Base-by-base conservation (phyloP, 2,329 filamentous ascomycete species). In the Aspergillus thermomutatus region DNA sequence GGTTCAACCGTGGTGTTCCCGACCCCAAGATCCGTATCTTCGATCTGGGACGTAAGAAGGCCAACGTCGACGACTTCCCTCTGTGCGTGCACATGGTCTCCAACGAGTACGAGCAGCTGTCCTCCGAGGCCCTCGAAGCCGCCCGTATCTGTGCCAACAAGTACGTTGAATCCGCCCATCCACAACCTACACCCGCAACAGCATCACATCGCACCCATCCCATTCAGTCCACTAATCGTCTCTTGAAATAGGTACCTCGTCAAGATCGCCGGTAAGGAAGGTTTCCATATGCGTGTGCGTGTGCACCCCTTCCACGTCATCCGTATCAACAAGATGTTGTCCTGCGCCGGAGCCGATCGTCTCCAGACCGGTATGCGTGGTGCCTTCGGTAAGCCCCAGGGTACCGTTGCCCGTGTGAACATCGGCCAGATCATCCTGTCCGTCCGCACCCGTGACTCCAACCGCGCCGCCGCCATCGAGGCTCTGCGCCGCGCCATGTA, bases 271-370 rank as follows among this genome's bases (percentile, higher is more conserved):
- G 85, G 85, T 78, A 88, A 88, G 80, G 85, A 88, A 83, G 82
- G 83, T 78, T 87, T 88, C 84, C 85, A 88, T 78, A 77, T 88
- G 64, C 85, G 85, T 67, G 83, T 87, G 74, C 85, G 94, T 78
- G 92, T 92, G 77, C 94, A 99, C 87, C 94, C 94, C 69, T 99
- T 91, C 91, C 94, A 99, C 87, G 94, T 99, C 83, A 90, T 99
- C 86, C 94, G 94, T 83, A 99, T 99, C 92, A 99, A 99, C 92
- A 99, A 99, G 90, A 99, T 99, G 94, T 93, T 99, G 91, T 97
- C 94, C 78, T 99, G 94, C 82, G 94, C 94, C 77, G 94, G 94
- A 87, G 94, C 94, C 88, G 94, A 99, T 97, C 92, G 94, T 89
- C 86, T 99, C 82, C 94, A 99, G 84, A 99, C 94, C 72, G 94